Evolutionary conservation across 2,329 filamentous ascomycete genomes (phyloP).

Genomic region (Triangularia setosa): DNA sequence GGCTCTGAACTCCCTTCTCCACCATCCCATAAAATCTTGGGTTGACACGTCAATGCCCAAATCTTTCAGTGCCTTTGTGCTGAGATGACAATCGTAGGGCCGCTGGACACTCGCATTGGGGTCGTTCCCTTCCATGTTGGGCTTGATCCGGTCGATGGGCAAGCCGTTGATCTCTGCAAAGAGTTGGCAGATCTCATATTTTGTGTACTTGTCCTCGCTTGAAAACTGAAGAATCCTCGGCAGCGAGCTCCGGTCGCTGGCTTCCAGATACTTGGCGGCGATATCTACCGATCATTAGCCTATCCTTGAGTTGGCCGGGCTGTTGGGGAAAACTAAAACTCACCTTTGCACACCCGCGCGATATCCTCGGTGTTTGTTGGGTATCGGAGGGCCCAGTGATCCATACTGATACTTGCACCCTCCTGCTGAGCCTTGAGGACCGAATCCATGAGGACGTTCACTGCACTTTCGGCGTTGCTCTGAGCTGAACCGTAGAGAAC

Average conservation of each 20-base stretch:
- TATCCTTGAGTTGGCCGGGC: background rate
- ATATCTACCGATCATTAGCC: conserved; percentile 50
- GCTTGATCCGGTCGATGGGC: conserved; percentile 61
- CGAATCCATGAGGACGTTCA: conserved; percentile 74
- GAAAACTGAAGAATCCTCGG: conserved; percentile 78
- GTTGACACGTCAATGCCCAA: conserved; percentile 72
- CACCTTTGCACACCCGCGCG: conserved; percentile 68
- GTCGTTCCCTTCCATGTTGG: conserved; percentile 69
- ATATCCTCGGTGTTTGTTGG: conserved; percentile 89
- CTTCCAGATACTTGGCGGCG: conserved; percentile 61
- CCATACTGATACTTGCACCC: conserved; percentile 66
- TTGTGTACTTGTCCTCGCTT: conserved; percentile 81
- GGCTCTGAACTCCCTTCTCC: conserved; percentile 61
- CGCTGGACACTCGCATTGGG: conserved; percentile 68
- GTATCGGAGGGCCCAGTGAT: conserved; percentile 80
- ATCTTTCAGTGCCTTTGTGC: conserved; percentile 67
- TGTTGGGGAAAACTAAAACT: conserved; percentile 19
- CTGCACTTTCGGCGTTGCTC: conserved; percentile 69
- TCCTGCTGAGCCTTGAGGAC: conserved; percentile 70
- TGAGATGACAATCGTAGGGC: conserved; percentile 85
- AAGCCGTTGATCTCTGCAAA: conserved; percentile 78
- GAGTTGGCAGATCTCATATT: conserved; percentile 79
- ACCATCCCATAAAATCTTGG: conserved; percentile 76
- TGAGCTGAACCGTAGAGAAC: conserved; percentile 79
- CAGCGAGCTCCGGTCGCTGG: conserved; percentile 47